Conservation (phyloP, 2,329 filamentous ascomycete genomes). For the Dothideomycetes sp. region DNA sequence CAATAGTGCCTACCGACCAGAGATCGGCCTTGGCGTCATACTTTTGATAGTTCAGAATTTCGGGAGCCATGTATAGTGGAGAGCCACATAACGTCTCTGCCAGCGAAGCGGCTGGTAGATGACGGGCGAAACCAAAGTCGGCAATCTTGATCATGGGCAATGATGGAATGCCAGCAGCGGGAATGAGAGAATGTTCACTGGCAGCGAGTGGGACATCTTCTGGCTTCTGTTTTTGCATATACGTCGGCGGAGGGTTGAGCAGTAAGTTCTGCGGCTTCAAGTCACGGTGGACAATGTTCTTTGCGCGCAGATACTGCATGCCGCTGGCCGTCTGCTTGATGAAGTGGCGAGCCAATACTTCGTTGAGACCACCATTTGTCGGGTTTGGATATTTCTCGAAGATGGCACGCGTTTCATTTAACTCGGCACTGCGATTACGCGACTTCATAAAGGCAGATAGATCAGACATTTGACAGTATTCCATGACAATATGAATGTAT, state of each 20-base stretch:
- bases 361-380: conserved; percentile 74
- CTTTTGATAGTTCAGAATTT: conserved; percentile 92
- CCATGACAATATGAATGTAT: conserved; percentile 96
- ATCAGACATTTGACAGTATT: conserved; percentile 93
- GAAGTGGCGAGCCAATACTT: conserved; percentile 94
- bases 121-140: conserved; percentile 96
- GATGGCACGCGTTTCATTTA: conserved; percentile 79
- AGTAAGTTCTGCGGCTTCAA: conserved; percentile 96
- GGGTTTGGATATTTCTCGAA: conserved; percentile 86
- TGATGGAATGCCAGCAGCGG: conserved; percentile 68
- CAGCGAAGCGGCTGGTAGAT: conserved; percentile 78
- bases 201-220: conserved; percentile 62
- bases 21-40: conserved; percentile 95
- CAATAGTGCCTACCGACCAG: conserved; percentile 93
- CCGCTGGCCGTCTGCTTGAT: conserved; percentile 90
- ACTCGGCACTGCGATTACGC: conserved; percentile 65
- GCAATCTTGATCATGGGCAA: conserved; percentile 95
- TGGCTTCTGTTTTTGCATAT: conserved; percentile 53
- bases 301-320: conserved; percentile 72
- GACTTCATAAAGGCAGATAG: conserved; percentile 95
- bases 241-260: conserved; percentile 66
- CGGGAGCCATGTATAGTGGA: conserved; percentile 95
- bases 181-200: conserved; percentile 70
- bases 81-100: conserved; percentile 96
- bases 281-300: conserved; percentile 89